Evolutionary conservation across 2,329 filamentous ascomycete genomes (phyloP).

Genomic region (Cladosporium sp.): DNA sequence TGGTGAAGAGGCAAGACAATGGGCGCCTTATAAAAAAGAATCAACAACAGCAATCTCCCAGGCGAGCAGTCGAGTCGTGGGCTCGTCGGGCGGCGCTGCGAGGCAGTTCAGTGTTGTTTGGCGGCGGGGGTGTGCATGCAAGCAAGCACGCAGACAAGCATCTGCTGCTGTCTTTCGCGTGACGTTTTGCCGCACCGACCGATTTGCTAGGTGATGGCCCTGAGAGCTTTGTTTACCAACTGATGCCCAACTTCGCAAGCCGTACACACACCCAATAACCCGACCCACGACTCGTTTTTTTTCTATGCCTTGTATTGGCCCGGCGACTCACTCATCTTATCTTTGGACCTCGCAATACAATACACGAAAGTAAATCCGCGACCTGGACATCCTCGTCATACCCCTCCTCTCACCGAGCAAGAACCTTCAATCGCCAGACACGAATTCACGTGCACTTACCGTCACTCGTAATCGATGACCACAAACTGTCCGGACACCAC

Average conservation of each 20-base stretch:
- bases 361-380: not conserved
- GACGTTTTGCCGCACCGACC: slow-evolving; percentile 8
- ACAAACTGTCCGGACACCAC: slow-evolving; percentile 4
- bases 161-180: not conserved
- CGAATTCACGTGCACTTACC: not conserved
- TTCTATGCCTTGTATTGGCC: not conserved
- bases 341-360: not conserved
- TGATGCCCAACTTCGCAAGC: slow-evolving; percentile 1
- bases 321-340: not conserved
- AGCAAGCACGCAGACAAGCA: not conserved
- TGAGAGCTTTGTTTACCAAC: slow-evolving; percentile 9
- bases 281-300: not conserved
- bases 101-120: not conserved
- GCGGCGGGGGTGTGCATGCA: slow-evolving; percentile 7
- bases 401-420: not conserved
- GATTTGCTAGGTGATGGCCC: not conserved
- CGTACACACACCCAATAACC: not conserved
- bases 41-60: slow-evolving; percentile 1
- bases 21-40: not conserved
- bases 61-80: not conserved
- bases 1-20: not conserved
- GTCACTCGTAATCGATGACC: slow-evolving; percentile 6
- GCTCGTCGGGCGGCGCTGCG: not conserved
- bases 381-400: not conserved
- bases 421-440: not conserved